Evolutionary conservation across 192 early-diverging fungal species (phyloP), one percentile per base, ranked within the genome.

Genomic region (Coemansia sp.): DNA sequence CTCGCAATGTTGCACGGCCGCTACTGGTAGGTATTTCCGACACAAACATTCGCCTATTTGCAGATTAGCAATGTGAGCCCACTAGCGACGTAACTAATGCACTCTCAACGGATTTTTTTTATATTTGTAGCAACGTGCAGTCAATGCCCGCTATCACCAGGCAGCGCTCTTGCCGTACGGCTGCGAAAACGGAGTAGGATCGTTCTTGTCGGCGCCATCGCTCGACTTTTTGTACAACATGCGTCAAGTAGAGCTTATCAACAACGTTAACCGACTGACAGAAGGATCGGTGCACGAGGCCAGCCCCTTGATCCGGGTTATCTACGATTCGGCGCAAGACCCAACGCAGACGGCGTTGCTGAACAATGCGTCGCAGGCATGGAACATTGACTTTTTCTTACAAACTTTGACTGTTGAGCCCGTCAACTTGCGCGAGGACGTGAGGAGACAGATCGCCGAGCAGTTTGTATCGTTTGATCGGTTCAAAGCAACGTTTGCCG

Each of bases 341-440:
- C 71, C 84, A 0, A 66, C 68, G 36, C 74, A 77, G 62, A 46
- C 61, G 9, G 58, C 77, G 38, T 58, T 83, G 34, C 64, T 66
- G 31, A 85, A 82, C 71, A 73, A 80, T 48, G 76, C 84, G 15
- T 83, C 84, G 59, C 84, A 85, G 70, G 84, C 84, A 15, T 85
- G 84, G 84, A 80, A 75, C 72, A 76, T 77, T 39, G 76, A 80
- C 53, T 85, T 85, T 68, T 85, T 83, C 71, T 61, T 85, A 20
- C 63, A 80, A 53, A 61, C 80, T 22, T 40, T 83, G 70, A 73
- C 77, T 2, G 65, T 46, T 17, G 65, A 82, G 9, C 61, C 68
- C 5, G 44, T 38, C 61, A 53, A 69, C 4, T 61, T 70, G 31
- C 32, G 67, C 19, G 69, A 70, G 38, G 71, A 75, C 29, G 48